Conservation (phyloP, 2,329 filamentous ascomycete genomes). For the Bisporella sp. region DNA sequence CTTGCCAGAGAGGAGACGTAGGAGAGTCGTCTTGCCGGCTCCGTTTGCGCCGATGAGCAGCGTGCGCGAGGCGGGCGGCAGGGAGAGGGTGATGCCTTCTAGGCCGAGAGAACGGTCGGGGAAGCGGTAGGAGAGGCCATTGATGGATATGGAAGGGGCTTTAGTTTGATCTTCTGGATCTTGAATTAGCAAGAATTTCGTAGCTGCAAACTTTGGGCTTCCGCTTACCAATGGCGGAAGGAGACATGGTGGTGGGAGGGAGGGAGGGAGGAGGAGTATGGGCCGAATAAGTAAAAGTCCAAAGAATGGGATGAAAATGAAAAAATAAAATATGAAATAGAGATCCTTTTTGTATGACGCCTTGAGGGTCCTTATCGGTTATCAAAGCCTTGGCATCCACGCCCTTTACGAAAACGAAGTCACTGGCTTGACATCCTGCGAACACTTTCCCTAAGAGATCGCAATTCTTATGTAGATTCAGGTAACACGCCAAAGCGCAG, state of each 20-base stretch:
- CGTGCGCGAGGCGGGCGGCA: conserved; percentile 79
- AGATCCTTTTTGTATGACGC: not conserved
- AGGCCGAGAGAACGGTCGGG: conserved; percentile 79
- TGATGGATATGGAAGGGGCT: conserved; percentile 54
- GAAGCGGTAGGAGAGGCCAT: conserved; percentile 79
- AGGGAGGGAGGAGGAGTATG: not conserved
- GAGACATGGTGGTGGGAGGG: not conserved
- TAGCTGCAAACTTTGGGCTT: too few relatives aligned
- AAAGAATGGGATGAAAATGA: not conserved
- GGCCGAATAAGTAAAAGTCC: not conserved
- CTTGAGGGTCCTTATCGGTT: too few relatives aligned
- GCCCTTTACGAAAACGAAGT: too few relatives aligned
- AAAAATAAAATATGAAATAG: not conserved
- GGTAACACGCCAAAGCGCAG: too few relatives aligned
- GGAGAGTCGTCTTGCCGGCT: conserved; percentile 92
- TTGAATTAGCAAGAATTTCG: too few relatives aligned
- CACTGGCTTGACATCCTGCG: too few relatives aligned
- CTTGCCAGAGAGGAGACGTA: conserved; percentile 87
- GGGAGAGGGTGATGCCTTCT: conserved; percentile 61
- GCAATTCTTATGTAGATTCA: too few relatives aligned
- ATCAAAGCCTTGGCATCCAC: too few relatives aligned
- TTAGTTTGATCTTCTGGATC: conserved; percentile 8
- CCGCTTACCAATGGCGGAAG: too few relatives aligned
- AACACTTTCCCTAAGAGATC: too few relatives aligned
- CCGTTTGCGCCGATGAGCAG: conserved; percentile 95